Percentiles rank a stretch among this genome's conserved stretches.
Conservation (phyloP, 495 filamentous ascomycete species). For the Neurospora tetraspora region DNA sequence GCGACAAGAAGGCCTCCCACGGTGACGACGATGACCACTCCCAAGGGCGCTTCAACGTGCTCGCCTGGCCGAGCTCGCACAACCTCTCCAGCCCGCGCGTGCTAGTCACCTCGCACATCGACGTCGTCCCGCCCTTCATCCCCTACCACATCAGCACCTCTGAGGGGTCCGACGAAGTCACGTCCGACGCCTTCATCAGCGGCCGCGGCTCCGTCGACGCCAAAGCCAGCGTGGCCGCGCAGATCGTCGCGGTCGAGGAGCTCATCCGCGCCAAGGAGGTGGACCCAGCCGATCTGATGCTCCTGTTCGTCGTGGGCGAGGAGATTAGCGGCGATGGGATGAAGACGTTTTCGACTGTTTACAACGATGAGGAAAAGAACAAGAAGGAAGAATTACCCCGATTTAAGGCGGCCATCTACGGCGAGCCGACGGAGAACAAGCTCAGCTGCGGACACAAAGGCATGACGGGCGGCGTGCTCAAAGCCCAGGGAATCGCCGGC, state of each 20-base stretch:
- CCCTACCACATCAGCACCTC: conserved; percentile 40
- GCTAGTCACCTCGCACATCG: conserved; percentile 67
- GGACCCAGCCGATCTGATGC: conserved; percentile 42
- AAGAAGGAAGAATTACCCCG: not conserved
- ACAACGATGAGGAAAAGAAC: conserved; percentile 35
- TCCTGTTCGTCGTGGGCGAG: conserved; percentile 88
- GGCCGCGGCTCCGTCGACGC: conserved; percentile 86
- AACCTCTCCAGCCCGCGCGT: conserved; percentile 41
- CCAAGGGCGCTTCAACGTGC: conserved; percentile 55
- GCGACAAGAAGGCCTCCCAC: conserved; percentile 36
- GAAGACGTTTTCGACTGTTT: conserved; percentile 46
- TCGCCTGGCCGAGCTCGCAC: conserved; percentile 52
- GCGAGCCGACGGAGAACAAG: conserved; percentile 79
- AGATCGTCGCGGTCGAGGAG: conserved; percentile 56
- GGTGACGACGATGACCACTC: conserved; percentile 17
- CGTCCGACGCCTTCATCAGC: conserved; percentile 31
- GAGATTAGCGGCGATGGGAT: conserved; percentile 80
- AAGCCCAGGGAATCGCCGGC: conserved; percentile 63
- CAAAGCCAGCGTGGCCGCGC: conserved; percentile 77
- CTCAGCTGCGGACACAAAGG: conserved; percentile 90
- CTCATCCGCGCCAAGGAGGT: conserved; percentile 41
- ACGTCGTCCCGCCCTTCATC: conserved; percentile 64
- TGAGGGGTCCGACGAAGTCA: conserved; percentile 33
- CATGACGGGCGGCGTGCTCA: conserved; percentile 51
- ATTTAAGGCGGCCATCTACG: conserved; percentile 64